Base-by-base conservation (phyloP, 257 asterid genomes). In the Solanum tacnaense region DNA sequence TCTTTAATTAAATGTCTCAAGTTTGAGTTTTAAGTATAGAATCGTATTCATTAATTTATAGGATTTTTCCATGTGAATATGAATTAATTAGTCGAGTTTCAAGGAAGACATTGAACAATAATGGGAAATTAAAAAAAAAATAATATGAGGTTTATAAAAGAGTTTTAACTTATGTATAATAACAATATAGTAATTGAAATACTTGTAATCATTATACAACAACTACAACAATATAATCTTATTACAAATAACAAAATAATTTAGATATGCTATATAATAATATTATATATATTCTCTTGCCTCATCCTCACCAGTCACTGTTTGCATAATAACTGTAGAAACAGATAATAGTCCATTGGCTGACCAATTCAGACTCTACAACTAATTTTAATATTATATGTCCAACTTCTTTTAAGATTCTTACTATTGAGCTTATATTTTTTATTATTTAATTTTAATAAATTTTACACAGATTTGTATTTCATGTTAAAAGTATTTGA, bases 1-100 rank as follows among this genome's bases (percentile, higher is more conserved):
- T 9, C 0, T 3, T 62, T n/a, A 4, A 65, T 0, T 65, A 65
- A 1, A n/a, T 5, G 1, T 65, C 2, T n/a, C 7, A 2, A 11
- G 16, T 65, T 67, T 31, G 1, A 67, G 2, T 67, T 25, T 5
- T 27, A 4, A 25, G 35, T 12, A 67, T 6, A 18, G 0, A n/a
- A 20, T 58, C 5, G 1, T 21, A 58, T 58, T 20, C 21, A 56
- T 2, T 7, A 56, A 52, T 2, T 52, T 65, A 25, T 12, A 12
- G 4, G 1, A 25, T 5, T 62, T 62, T 6, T n/a, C 0, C 0
- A 0, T 62, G 1, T n/a, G 2, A 62, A 23, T 62, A n/a, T 62
- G 7, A n/a, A 62, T 62, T 58, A 58, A 58, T 62, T 62, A 62
- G 2, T 62, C 2, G 1, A 60, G 6, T 5, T 2, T 23, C 70